Evolutionary conservation across 179 eudicot species (phyloP), one percentile per base, ranked within the genome.

Genomic region (Kewa caespitosa): DNA sequence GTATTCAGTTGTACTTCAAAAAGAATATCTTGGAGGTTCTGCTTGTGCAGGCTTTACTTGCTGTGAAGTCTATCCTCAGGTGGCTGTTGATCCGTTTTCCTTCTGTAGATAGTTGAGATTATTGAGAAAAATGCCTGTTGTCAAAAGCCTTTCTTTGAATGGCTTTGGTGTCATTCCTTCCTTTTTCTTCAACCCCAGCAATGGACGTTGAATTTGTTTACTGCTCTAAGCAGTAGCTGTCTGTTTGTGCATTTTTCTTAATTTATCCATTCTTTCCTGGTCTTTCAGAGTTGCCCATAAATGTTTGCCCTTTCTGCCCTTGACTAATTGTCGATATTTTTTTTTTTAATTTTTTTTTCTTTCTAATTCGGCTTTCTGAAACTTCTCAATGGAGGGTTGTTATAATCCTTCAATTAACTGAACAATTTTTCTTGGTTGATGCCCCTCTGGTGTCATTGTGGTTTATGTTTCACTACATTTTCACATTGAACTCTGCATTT

Each of bases 1-100:
- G 32, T 67, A 34, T 38, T 66, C 81, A 63, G 23, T 48, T 37
- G 76, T 52, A 30, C 64, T n/a, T 43, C 23, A 28, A 33, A 38
- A 55, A 7, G 34, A 59, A 12, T 30, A 15, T 36, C 50, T 38
- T 12, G 31, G 64, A 36, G 31, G 81, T n/a, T n/a, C n/a, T n/a
- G n/a, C 71, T 57, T 6, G 70, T 39, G 28, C 42, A 27, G 4
- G 22, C 36, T 30, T 61, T 64, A 1, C 27, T 28, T 64, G 68
- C 27, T 37, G 27, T 64, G 68, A 64, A 64, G n/a, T 34, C 42
- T 64, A 13, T 64, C 64, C 68, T 34, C 42, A 64, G 68, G 42
- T 33, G 77, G 70, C 60, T 28, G 46, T 63, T 74, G 70, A 74
- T 62, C 42, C 39, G 42, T 64, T 64, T 62, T 31, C 14, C 41